Evolutionary conservation across 768 basidiomycete species (phyloP).

Genomic region (Cubamyces lactineus): DNA sequence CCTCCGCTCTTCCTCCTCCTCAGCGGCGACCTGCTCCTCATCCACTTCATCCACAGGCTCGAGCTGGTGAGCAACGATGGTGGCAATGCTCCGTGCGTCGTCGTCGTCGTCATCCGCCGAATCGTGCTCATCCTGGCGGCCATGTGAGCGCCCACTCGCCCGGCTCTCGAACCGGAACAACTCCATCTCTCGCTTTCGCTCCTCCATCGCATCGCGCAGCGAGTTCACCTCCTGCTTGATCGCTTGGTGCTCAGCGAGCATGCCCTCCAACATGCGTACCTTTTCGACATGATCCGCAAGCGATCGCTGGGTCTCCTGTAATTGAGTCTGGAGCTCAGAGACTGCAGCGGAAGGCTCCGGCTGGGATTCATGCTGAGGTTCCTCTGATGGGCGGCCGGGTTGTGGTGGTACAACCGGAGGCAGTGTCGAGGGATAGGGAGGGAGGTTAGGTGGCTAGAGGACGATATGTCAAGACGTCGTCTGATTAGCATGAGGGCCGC

Average conservation of each 20-base stretch:
- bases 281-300: constrained; percentile 81
- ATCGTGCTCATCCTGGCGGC: constrained; percentile 25
- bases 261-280: constrained; percentile 79
- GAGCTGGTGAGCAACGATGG: constrained; percentile 68
- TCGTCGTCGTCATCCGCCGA: constrained; percentile 43
- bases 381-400: constrained; percentile 26
- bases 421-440: constrained; percentile 64
- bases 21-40: constrained; percentile 53
- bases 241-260: constrained; percentile 82
- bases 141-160: constrained; percentile 21
- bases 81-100: constrained; percentile 70
- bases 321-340: constrained; percentile 76
- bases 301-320: constrained; percentile 81
- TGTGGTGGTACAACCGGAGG: constrained; percentile 57
- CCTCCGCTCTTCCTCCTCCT: constrained; percentile 54
- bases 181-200: constrained; percentile 56
- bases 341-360: constrained; percentile 42
- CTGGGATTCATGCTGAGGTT: constrained; percentile 27
- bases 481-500: not conserved
- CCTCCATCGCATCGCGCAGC: constrained; percentile 74
- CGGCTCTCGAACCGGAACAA: constrained; percentile 34
- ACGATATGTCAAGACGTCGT: not conserved
- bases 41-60: constrained; percentile 79
- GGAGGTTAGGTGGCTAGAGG: constrained; percentile 58
- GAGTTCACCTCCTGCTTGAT: constrained; percentile 78